These are phyloP conservation scores for Graphiopsis chlorocephala DNA, from an alignment of 2,329 filamentous ascomycete genomes.

Conservation along the genomic window DNA sequence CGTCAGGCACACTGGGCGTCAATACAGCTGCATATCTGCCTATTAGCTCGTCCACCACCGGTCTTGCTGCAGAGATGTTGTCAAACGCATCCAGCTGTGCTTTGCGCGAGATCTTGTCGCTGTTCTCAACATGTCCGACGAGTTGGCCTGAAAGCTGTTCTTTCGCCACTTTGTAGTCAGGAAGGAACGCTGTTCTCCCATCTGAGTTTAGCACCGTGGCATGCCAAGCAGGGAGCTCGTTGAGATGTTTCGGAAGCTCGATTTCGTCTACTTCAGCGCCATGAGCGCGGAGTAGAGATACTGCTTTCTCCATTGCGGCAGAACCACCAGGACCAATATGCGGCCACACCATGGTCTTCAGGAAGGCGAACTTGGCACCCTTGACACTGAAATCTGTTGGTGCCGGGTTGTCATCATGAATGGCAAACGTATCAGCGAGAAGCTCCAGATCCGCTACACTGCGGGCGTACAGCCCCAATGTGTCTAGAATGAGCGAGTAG, in stretches of 20 bases:
- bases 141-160: constrained; percentile 48
- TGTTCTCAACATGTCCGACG: constrained; percentile 52
- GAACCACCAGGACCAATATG: constrained; percentile 36
- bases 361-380: constrained; percentile 54
- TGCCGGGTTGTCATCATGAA: constrained; percentile 50
- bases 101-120: constrained; percentile 40
- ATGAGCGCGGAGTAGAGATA: constrained; percentile 37
- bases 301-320: constrained; percentile 37
- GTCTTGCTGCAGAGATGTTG: constrained; percentile 52
- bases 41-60: constrained; percentile 54
- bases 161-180: constrained; percentile 52
- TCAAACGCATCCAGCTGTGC: constrained; percentile 56
- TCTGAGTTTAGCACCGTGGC: constrained; percentile 51
- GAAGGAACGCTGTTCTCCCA: constrained; percentile 52
- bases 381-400: constrained; percentile 33
- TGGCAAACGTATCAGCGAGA: constrained; percentile 52
- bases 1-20: constrained; percentile 58
- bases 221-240: constrained; percentile 53
- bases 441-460: constrained; percentile 58
- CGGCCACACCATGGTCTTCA: constrained; percentile 54
- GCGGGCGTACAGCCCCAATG: constrained; percentile 60
- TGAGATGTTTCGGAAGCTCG: constrained; percentile 51
- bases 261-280: constrained; percentile 59
- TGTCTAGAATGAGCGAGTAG: constrained; percentile 60
- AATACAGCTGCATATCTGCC: constrained; percentile 55